Evolutionary conservation across 2,329 filamentous ascomycete species (phyloP).

Genomic region (Colletotrichum sp.): DNA sequence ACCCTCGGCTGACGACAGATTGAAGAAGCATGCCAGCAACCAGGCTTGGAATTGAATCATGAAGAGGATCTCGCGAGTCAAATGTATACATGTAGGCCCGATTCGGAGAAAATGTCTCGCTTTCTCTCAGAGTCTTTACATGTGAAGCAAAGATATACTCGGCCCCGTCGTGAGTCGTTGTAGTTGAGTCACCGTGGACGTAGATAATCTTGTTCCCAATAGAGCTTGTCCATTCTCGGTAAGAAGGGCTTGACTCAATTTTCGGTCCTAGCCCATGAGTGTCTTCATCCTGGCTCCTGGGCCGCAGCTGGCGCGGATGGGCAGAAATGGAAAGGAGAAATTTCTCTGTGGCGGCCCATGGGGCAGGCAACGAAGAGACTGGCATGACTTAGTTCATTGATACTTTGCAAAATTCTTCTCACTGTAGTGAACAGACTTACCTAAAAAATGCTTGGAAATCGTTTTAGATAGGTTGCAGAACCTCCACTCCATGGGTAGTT

Average conservation of each 20-base stretch:
- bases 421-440: neutral
- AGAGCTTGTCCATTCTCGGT: neutral
- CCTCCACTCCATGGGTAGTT: neutral
- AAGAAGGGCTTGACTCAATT: neutral
- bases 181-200: neutral
- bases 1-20: neutral
- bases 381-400: neutral
- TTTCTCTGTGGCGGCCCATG: neutral
- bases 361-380: neutral
- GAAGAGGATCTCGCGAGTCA: neutral
- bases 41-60: neutral
- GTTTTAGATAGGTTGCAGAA: neutral
- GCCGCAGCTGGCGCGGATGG: neutral
- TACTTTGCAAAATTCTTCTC: neutral
- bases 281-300: neutral
- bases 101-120: neutral
- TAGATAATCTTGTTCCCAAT: neutral
- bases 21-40: neutral
- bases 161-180: neutral
- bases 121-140: neutral
- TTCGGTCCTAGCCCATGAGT: neutral
- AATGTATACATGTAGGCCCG: neutral
- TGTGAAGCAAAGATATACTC: neutral
- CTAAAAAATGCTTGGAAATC: neutral
- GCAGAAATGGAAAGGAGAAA: neutral